Evolutionary conservation across 306 rosid genomes (phyloP), one percentile per base, ranked within the genome.

Genomic region (Cucurbita ficifolia): DNA sequence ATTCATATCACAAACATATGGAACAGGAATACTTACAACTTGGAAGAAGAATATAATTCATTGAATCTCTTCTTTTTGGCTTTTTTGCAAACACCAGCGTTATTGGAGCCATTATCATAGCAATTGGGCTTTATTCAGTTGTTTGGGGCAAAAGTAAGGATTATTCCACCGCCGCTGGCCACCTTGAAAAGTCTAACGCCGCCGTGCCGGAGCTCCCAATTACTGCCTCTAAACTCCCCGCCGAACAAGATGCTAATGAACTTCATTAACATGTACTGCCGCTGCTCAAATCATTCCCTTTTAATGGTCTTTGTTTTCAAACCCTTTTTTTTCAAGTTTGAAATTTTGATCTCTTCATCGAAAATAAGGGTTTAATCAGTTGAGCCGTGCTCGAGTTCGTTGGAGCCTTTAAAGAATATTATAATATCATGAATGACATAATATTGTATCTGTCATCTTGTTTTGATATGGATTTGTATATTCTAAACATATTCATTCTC

Each of bases 101-200:
- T 14, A 77, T 90, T 60, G 93, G 96, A 71, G 96, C 80, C 9
- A 38, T 81, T 22, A 70, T 88, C 52, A 89, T 92, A n/a, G 88
- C 87, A 60, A 9, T 84, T 22, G 96, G 96, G 45, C 89, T 88
- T 5, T 92, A 92, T 63, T 71, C 80, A 24, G 96, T 92, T 49
- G 90, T 89, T 75, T 92, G 96, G 97, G 96, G 97, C 12, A 92
- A 89, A 84, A 76, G 79, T 72, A 88, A 89, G 79, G 97, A 89
- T 67, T 80, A 83, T 61, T 42, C 83, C 8, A 14, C 21, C 80
- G 6, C 22, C 45, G 9, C 48, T 70, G 57, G 43, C 67, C 46
- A 58, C 21, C 72, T 71, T 60, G 35, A 39, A 36, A 86, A 76
- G 17, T 57, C 82, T 33, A 36, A 21, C 72, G 80, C 77, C 61